Evolutionary conservation across 2,329 filamentous ascomycete species (phyloP).

Genomic region (Arachnomyces sp.): DNA sequence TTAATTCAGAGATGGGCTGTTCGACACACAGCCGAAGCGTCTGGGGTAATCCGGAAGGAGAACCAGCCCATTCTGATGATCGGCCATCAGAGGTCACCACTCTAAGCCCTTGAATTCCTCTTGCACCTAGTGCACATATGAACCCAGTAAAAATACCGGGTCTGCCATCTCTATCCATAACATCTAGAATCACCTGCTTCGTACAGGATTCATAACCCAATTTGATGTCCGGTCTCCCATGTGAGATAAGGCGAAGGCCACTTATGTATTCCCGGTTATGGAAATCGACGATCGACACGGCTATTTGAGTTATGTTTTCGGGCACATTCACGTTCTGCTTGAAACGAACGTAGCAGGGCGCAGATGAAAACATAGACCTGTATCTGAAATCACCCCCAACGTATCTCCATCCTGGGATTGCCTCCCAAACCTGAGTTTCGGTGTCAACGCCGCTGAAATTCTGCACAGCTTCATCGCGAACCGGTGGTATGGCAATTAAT

Average conservation of each 20-base stretch:
- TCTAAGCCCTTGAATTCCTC: constrained; percentile 14
- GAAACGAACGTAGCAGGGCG: constrained; percentile 9
- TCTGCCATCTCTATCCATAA: background rate
- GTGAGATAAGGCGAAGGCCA: constrained; percentile 9
- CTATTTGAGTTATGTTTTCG: constrained; percentile 7
- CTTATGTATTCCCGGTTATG: constrained; percentile 10
- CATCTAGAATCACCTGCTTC: constrained; percentile 6
- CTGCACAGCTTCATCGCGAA: constrained; percentile 3
- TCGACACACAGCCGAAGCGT: constrained; percentile 14
- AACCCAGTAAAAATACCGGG: constrained; percentile 10
- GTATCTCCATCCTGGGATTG: constrained; percentile 5
- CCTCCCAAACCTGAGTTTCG: background rate
- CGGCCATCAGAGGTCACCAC: constrained; percentile 9
- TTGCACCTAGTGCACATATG: constrained; percentile 10
- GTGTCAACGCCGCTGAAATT: background rate
- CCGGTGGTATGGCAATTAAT: constrained; percentile 5
- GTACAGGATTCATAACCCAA: constrained; percentile 11
- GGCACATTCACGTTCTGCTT: constrained; percentile 9
- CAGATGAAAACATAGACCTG: too few species aligned
- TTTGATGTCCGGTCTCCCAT: constrained; percentile 1
- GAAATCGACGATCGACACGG: constrained; percentile 11
- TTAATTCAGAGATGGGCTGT: constrained; percentile 12
- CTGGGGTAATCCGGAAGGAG: constrained; percentile 9
- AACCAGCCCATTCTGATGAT: constrained; percentile 13
- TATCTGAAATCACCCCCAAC: constrained; percentile 7